Percentiles rank a stretch among this genome's conserved stretches.
Evolutionary conservation across 2,329 filamentous ascomycete genomes (phyloP).

Genomic region (Aspergillus ochraceus): DNA sequence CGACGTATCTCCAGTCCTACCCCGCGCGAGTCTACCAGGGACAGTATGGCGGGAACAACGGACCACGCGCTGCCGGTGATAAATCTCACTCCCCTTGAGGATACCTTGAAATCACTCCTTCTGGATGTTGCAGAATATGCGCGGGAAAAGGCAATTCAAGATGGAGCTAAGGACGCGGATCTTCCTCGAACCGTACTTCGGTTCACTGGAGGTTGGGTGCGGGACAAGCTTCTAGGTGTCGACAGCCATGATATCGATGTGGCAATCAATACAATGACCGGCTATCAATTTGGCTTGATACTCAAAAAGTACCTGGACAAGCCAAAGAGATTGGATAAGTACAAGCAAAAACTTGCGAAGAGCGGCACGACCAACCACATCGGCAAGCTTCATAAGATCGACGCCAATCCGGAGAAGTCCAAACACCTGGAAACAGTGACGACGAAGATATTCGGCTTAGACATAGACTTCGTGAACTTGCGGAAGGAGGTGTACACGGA

Average conservation of each 20-base stretch:
- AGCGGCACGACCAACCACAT: slow-evolving; percentile 63
- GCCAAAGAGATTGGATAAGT: slow-evolving; percentile 41
- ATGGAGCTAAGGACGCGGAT: slow-evolving; percentile 25
- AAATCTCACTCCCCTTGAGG: slow-evolving; percentile 68
- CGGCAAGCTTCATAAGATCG: slow-evolving; percentile 81
- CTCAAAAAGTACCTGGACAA: slow-evolving; percentile 46
- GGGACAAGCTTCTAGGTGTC: slow-evolving; percentile 50
- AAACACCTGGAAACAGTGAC: slow-evolving; percentile 94
- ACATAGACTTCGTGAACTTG: slow-evolving; percentile 92
- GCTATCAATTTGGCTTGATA: slow-evolving; percentile 46
- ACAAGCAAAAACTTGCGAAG: slow-evolving; percentile 44
- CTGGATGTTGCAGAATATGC: slow-evolving; percentile 78
- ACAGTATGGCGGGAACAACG: slow-evolving; percentile 23
- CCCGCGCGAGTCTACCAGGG: slow-evolving; percentile 20
- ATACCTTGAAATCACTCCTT: slow-evolving; percentile 71
- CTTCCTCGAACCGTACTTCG: slow-evolving; percentile 40
- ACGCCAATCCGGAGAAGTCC: slow-evolving; percentile 90
- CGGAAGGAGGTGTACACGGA: slow-evolving; percentile 87
- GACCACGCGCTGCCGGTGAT: slow-evolving; percentile 39
- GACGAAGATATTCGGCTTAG: slow-evolving; percentile 78
- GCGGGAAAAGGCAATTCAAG: slow-evolving; percentile 41
- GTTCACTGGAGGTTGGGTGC: slow-evolving; percentile 53
- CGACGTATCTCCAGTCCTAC: slow-evolving; percentile 29
- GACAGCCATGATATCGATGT: slow-evolving; percentile 52
- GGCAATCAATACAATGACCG: slow-evolving; percentile 51